These are phyloP conservation scores for Beauveria caledonica DNA, from an alignment of 2,329 filamentous ascomycete species.

Conservation along the genomic window DNA sequence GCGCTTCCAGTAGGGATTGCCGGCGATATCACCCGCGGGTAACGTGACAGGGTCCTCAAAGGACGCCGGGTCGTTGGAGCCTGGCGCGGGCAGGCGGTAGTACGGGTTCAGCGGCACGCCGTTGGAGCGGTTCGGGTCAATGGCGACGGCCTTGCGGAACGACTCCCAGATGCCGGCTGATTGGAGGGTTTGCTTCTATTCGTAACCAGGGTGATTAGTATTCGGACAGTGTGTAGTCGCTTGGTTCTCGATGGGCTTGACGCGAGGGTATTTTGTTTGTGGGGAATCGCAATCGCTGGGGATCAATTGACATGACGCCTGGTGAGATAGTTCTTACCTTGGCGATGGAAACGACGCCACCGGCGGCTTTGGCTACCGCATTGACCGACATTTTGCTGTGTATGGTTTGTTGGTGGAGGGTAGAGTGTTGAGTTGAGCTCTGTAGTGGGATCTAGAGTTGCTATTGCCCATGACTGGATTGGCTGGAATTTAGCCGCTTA, in stretches of 20 bases:
- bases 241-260: conserved; percentile 1
- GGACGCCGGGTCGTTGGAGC: conserved; percentile 31
- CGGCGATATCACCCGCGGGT: conserved; percentile 37
- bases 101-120: conserved; percentile 89
- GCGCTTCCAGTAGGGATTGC: conserved; percentile 68
- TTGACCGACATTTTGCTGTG: conserved; percentile 51
- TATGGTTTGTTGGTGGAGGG: conserved; percentile 13
- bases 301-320: conserved; percentile 17
- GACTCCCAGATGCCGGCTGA: conserved; percentile 82
- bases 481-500: conserved; percentile 13
- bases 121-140: conserved; percentile 83
- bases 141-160: conserved; percentile 66
- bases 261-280: not conserved
- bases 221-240: conserved; percentile 12
- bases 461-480: conserved; percentile 10
- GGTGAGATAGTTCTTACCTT: conserved; percentile 41
- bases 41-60: conserved; percentile 48
- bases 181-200: conserved; percentile 91
- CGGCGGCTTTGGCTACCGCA: conserved; percentile 47
- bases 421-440: conserved; percentile 3
- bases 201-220: conserved; percentile 10
- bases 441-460: not conserved
- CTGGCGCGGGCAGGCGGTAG: conserved; percentile 71
- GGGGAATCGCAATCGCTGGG: conserved; percentile 4
- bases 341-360: conserved; percentile 46